A percentile compares a stretch with the other conserved stretches of the same genome.
These are phyloP conservation scores for Schizophyllum commune DNA, from an alignment of 1,284 basidiomycete genomes.

Conservation along the genomic window DNA sequence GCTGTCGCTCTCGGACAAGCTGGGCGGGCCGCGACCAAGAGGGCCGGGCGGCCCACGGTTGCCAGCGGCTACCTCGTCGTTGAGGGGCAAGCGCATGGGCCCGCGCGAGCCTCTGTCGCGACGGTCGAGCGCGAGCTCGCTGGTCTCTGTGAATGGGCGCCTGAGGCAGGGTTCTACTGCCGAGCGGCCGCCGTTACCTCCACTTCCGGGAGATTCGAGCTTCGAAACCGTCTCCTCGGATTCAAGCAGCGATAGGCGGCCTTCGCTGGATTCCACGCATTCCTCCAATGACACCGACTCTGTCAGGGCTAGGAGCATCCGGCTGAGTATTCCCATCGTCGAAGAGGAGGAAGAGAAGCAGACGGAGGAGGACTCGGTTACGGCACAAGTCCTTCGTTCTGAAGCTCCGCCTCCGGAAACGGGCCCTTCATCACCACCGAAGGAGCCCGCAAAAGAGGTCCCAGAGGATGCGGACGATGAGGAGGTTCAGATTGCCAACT, in stretches of 20 bases:
- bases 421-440: background rate
- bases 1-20: background rate
- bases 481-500: background rate
- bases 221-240: background rate
- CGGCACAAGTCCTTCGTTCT: background rate
- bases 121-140: background rate
- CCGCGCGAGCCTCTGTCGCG: background rate
- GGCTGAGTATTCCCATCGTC: background rate
- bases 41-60: background rate
- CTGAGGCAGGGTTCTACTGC: background rate
- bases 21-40: background rate
- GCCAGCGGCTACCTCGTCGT: background rate
- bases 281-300: background rate
- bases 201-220: background rate
- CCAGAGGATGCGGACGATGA: background rate
- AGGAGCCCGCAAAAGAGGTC: background rate
- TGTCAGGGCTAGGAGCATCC: background rate
- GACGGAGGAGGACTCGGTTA: background rate
- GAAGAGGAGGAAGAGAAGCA: background rate
- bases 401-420: background rate
- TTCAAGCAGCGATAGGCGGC: background rate
- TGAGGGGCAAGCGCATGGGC: background rate
- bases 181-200: background rate
- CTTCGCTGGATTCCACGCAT: background rate
- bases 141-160: background rate